phyloP scores from a whole-genome alignment of 1,139 yeast species.

The Yamadazyma dushanensis region DNA sequence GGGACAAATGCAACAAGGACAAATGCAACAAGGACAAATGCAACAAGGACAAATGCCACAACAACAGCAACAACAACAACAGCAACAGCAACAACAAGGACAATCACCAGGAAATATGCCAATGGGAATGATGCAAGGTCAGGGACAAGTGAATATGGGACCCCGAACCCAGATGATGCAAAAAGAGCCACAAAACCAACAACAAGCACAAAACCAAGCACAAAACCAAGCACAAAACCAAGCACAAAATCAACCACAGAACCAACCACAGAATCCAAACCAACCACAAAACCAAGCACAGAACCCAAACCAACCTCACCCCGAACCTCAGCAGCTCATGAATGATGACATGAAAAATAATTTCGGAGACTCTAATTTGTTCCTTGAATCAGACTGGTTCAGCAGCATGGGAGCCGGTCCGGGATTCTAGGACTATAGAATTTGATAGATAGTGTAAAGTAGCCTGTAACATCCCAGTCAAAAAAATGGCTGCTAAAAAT shows the following conservation, averaged over 20 bases:
- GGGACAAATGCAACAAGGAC: slow-evolving; percentile 5
- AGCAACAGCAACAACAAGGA: slow-evolving; percentile 3
- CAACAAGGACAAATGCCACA: not conserved
- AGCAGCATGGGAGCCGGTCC: slow-evolving; percentile 41
- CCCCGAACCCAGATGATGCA: slow-evolving; percentile 9
- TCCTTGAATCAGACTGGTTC: slow-evolving; percentile 33
- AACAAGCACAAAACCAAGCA: slow-evolving; percentile 8
- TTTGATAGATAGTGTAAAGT: no score
- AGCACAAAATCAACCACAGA: slow-evolving; percentile 8
- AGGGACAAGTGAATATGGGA: slow-evolving; percentile 4
- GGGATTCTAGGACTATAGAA: slow-evolving; percentile 31
- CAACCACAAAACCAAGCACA: slow-evolving; percentile 14
- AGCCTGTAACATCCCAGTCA: no score
- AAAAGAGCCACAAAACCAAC: slow-evolving; percentile 9
- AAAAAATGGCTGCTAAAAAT: slow-evolving; percentile 5
- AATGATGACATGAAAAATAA: slow-evolving; percentile 12
- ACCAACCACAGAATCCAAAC: slow-evolving; percentile 9
- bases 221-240: slow-evolving; percentile 15
- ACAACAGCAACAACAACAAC: slow-evolving; percentile 3
- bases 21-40: slow-evolving; percentile 5
- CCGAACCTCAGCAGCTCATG: slow-evolving; percentile 12
- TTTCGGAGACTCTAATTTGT: slow-evolving; percentile 14
- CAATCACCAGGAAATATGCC: slow-evolving; percentile 7
- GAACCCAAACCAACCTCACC: slow-evolving; percentile 9
- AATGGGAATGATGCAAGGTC: not conserved